phyloP scores from a whole-genome alignment of 768 basidiomycete species.

The Cyclocybe aegerita region DNA sequence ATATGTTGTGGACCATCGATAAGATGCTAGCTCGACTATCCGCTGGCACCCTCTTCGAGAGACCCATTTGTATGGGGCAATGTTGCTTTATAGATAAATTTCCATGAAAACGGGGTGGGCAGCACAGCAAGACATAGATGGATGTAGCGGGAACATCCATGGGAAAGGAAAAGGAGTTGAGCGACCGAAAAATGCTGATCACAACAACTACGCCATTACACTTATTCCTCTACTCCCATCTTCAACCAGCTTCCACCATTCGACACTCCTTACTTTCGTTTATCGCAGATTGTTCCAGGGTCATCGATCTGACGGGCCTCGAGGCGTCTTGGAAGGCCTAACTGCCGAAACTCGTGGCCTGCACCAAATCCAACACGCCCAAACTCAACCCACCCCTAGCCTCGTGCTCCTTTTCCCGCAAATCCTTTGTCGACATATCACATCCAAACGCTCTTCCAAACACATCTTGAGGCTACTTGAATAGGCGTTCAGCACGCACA shows the following conservation, averaged over 20 bases:
- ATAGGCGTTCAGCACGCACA: background rate
- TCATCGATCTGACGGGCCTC: slow-evolving; percentile 2
- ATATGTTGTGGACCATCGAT: no score
- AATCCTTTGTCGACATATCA: background rate
- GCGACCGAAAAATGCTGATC: no score
- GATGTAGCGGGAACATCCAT: no score
- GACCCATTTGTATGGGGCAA: no score
- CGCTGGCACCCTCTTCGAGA: no score
- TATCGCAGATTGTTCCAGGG: background rate
- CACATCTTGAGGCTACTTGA: background rate
- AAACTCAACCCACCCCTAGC: background rate
- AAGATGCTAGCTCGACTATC: no score
- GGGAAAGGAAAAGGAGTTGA: no score
- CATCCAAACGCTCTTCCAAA: background rate
- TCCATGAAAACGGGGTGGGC: no score
- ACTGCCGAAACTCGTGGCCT: slow-evolving; percentile 14
- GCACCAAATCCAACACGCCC: slow-evolving; percentile 14
- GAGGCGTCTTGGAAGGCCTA: slow-evolving; percentile 11
- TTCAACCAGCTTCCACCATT: background rate
- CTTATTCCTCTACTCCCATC: no score
- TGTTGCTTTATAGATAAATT: no score
- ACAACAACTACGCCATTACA: no score
- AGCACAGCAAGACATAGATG: no score
- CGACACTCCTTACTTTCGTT: background rate
- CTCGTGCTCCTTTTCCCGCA: slow-evolving; percentile 2